Percentiles rank a stretch among this genome's conserved stretches.
These are phyloP conservation scores for Ogataea pignaliae DNA, from an alignment of 805 yeast genomes.

Conservation along the genomic window DNA sequence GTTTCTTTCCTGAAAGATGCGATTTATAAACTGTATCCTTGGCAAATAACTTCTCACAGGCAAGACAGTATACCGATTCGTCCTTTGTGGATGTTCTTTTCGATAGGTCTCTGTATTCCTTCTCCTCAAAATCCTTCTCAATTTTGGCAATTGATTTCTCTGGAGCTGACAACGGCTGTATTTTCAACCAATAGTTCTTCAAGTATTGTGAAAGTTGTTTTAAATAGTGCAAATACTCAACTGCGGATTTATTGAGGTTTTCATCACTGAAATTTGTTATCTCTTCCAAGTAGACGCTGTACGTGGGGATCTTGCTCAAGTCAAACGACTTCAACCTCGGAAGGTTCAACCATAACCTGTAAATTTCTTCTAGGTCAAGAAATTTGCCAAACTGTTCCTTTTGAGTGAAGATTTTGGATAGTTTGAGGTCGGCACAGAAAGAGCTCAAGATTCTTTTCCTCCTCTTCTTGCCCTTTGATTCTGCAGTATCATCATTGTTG, in stretches of 20 bases:
- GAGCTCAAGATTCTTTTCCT: constrained; percentile 42
- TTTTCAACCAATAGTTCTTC: constrained; percentile 38
- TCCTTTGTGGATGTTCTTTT: constrained; percentile 12
- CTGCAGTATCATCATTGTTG: constrained; percentile 5
- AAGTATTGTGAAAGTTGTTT: constrained; percentile 46
- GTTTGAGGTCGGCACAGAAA: constrained; percentile 43
- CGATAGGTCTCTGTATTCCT: constrained; percentile 1
- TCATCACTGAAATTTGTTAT: constrained; percentile 13
- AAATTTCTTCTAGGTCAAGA: constrained; percentile 51
- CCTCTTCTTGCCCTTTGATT: constrained; percentile 15
- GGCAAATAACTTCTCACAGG: constrained; percentile 61
- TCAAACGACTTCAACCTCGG: constrained; percentile 17
- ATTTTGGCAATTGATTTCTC: constrained; percentile 27
- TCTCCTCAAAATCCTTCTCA: constrained; percentile 11
- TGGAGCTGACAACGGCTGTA: constrained; percentile 45
- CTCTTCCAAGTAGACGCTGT: constrained; percentile 11
- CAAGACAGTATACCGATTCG: constrained; percentile 45
- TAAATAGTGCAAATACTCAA: constrained; percentile 43
- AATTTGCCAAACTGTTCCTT: constrained; percentile 63
- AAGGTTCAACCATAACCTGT: constrained; percentile 51
- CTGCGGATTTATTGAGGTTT: constrained; percentile 25
- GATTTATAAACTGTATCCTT: constrained; percentile 60
- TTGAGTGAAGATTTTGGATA: constrained; percentile 48
- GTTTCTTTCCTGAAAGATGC: constrained; percentile 75
- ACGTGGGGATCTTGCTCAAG: constrained; percentile 14